These are phyloP conservation scores for Nitzschia sp. DNA, from an alignment of 108 stramenopile genomes.

Conservation along the genomic window DNA sequence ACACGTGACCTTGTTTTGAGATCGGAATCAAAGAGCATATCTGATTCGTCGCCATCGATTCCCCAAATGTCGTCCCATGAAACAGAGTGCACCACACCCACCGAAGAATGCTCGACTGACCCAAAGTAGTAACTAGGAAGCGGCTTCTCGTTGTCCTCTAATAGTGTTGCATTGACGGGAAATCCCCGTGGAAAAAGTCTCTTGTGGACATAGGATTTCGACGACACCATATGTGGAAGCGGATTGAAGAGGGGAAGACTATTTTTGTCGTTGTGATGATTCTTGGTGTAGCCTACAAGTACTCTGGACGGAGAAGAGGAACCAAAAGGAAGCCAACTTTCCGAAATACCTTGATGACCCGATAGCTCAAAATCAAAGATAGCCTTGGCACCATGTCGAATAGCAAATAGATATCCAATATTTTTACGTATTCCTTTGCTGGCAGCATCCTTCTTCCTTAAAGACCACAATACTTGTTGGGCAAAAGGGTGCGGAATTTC, in stretches of 20 bases:
- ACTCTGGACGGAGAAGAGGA: neutral
- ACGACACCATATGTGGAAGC: too few relatives aligned
- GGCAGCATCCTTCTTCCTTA: neutral
- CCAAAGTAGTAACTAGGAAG: conserved; percentile 10
- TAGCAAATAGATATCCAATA: conserved; percentile 58
- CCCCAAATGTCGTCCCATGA: too few relatives aligned
- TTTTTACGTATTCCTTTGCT: conserved; percentile 57
- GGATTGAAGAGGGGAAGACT: too few relatives aligned
- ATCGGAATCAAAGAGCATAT: too few relatives aligned
- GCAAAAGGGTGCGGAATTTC: neutral
- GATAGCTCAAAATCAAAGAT: conserved; percentile 59
- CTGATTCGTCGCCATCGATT: too few relatives aligned
- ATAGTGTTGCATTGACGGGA: neutral
- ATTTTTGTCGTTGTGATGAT: too few relatives aligned
- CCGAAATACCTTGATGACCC: conserved; percentile 46
- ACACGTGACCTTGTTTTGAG: neutral
- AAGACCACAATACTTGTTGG: too few relatives aligned
- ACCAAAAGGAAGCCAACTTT: neutral
- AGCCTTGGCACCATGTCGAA: conserved; percentile 43
- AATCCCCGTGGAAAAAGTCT: neutral
- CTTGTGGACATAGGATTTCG: neutral
- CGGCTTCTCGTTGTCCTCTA: conserved; percentile 31
- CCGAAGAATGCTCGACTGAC: neutral
- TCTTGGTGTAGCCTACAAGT: too few relatives aligned
- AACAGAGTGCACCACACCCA: neutral